Evolutionary conservation across 129 eudicot genomes (phyloP), one percentile per base, ranked within the genome.

Genomic region (Artemisia annua): DNA sequence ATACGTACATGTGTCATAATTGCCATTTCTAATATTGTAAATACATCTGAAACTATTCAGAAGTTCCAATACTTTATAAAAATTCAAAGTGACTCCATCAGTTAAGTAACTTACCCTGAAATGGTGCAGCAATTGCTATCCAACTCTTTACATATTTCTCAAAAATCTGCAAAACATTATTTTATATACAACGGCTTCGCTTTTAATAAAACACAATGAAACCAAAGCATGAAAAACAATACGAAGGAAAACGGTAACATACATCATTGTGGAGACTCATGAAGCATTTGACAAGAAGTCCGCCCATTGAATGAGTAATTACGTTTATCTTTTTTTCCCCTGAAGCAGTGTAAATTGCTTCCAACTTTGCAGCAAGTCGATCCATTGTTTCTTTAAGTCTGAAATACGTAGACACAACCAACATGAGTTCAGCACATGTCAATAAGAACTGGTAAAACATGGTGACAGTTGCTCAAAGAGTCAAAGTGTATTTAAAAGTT

Each of bases 51-150:
- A 39, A 39, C 44, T 39, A 39, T 6, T 39, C 44, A 39, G 44
- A 39, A 39, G 44, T 39, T 39, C 44, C 44, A 39, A 39, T 39
- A 7, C 7, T 9, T 11, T 44, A 30, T 16, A 22, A 2, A 66
- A 59, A 20, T 48, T 26, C 61, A 74, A 26, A 46, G 44, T 72
- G 61, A 32, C 69, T 66, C 57, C 39, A 68, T 18, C 26, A 39
- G 49, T 8, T 53, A 17, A 32, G 69, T 39, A 10, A 28, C 84
- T 72, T 84, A 89, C 99, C 99, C 77, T 78, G 96, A 70, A 95
- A 95, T 49, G 99, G 99, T 32, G 97, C 94, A 51, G 97, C 84
- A 81, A 95, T 88, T 71, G 99, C 99, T 67, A 95, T 95, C 99
- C 99, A 95, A 53, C 71, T 95, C 85, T 95, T 90, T 48, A 95